phyloP scores from a whole-genome alignment of 1,284 basidiomycete genomes.

The Ceratobasidium theobromae region DNA sequence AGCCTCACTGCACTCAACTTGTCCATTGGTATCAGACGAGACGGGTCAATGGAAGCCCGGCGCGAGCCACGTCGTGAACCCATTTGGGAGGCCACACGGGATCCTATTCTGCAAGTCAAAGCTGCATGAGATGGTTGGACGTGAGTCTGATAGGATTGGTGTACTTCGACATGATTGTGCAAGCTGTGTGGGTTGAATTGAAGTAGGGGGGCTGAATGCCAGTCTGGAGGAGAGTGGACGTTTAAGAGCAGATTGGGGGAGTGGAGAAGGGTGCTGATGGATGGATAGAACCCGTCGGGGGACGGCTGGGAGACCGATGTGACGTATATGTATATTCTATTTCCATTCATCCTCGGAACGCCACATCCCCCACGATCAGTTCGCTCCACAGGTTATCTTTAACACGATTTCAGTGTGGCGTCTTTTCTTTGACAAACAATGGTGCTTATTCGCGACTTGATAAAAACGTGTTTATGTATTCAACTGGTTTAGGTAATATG shows the following conservation, averaged over 20 bases:
- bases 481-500: too few relatives aligned
- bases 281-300: conserved; percentile 10
- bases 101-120: not conserved
- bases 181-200: conserved; percentile 3
- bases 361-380: conserved; percentile 20
- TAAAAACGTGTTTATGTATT: too few relatives aligned
- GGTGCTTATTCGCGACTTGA: too few relatives aligned
- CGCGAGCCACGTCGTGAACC: conserved; percentile 48
- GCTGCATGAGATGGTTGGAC: not conserved
- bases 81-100: not conserved
- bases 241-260: conserved; percentile 9
- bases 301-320: not conserved
- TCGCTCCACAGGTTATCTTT: not conserved
- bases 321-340: conserved; percentile 10
- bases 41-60: conserved; percentile 71
- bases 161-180: conserved; percentile 15
- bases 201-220: not conserved
- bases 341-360: conserved; percentile 9
- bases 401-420: conserved; percentile 8
- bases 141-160: not conserved
- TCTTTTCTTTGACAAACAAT: too few relatives aligned
- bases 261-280: conserved; percentile 31
- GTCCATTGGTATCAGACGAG: conserved; percentile 73
- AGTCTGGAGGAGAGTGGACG: not conserved
- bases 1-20: conserved; percentile 52